A percentile compares a stretch with the other conserved stretches of the same genome.
Conservation (phyloP, 2,329 filamentous ascomycete species). For the Rutstroemia sydowiana region DNA sequence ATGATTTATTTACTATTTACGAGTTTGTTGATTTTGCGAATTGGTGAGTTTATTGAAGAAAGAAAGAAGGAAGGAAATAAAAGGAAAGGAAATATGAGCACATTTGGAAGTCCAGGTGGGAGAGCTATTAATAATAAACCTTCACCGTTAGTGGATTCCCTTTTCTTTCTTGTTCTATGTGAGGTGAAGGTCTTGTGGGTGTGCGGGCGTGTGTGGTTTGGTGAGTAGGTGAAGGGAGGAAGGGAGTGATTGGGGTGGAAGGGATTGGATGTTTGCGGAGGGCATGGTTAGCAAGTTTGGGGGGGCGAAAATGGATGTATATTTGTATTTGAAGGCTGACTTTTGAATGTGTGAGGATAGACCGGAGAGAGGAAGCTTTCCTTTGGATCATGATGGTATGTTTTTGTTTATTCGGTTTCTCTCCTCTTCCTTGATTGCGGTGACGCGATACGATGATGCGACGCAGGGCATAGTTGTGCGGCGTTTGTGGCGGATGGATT, state of each 20-base stretch:
- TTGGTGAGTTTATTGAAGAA: too few species aligned
- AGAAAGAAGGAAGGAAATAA: background rate
- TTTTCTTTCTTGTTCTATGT: background rate
- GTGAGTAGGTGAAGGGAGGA: too few species aligned
- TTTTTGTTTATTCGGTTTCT: background rate
- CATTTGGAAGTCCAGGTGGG: slow-evolving; percentile 65
- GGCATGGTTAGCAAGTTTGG: too few species aligned
- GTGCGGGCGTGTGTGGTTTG: too few species aligned
- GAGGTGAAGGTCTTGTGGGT: too few species aligned
- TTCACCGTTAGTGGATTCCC: slow-evolving; percentile 49
- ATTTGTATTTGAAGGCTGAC: background rate
- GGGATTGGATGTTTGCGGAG: background rate
- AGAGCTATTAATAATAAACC: slow-evolving; percentile 58
- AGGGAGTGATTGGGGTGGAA: too few species aligned
- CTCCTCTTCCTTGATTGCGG: background rate
- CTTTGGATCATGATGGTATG: slow-evolving; percentile 84
- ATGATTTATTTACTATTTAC: too few species aligned
- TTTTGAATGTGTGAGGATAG: slow-evolving; percentile 37
- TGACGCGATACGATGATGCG: too few species aligned
- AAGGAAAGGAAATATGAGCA: slow-evolving; percentile 40
- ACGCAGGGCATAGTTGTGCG: too few species aligned
- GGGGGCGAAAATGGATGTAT: too few species aligned
- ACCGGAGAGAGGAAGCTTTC: slow-evolving; percentile 88
- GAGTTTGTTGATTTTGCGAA: too few species aligned
- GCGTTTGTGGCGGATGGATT: too few species aligned